Percentiles rank a stretch among this genome's conserved stretches.
phyloP scores from a whole-genome alignment of 345 rosid species.

The Xanthoceras sorbifolium region DNA sequence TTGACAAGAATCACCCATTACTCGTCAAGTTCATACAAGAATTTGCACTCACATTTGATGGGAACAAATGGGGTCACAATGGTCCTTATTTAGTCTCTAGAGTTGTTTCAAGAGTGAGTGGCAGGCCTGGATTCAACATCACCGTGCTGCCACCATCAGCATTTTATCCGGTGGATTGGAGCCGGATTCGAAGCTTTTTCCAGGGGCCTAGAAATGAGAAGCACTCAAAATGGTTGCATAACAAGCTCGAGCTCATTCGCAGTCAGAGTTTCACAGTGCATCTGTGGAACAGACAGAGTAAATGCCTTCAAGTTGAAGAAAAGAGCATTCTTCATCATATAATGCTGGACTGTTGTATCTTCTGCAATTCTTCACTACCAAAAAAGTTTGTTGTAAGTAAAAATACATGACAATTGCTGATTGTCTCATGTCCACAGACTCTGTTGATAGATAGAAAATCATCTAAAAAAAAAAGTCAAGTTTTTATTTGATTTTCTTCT shows the following conservation, averaged over 20 bases:
- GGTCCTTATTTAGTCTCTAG: slow-evolving; percentile 92
- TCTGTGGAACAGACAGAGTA: slow-evolving; percentile 90
- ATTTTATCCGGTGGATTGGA: slow-evolving; percentile 92
- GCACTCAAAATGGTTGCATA: slow-evolving; percentile 49
- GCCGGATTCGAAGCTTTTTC: slow-evolving; percentile 54
- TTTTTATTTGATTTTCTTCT: background rate
- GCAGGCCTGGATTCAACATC: slow-evolving; percentile 48
- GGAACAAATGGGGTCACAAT: slow-evolving; percentile 96
- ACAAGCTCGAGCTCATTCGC: slow-evolving; percentile 49
- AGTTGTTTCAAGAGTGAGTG: slow-evolving; percentile 55
- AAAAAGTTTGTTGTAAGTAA: slow-evolving; percentile 24
- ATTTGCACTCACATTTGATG: slow-evolving; percentile 78
- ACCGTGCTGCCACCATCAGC: slow-evolving; percentile 74
- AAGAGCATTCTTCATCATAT: slow-evolving; percentile 66
- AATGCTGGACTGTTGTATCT: slow-evolving; percentile 58
- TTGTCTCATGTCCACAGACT: background rate
- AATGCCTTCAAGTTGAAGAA: slow-evolving; percentile 52
- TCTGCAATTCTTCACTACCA: slow-evolving; percentile 54
- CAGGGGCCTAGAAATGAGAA: slow-evolving; percentile 39
- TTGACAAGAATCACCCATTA: slow-evolving; percentile 78
- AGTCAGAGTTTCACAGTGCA: slow-evolving; percentile 64
- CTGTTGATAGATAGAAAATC: background rate
- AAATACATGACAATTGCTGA: background rate
- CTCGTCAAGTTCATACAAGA: slow-evolving; percentile 75
- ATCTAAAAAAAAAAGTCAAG: background rate